Conservation (phyloP, 805 yeast species). For the Suhomyces kilbournensis region DNA sequence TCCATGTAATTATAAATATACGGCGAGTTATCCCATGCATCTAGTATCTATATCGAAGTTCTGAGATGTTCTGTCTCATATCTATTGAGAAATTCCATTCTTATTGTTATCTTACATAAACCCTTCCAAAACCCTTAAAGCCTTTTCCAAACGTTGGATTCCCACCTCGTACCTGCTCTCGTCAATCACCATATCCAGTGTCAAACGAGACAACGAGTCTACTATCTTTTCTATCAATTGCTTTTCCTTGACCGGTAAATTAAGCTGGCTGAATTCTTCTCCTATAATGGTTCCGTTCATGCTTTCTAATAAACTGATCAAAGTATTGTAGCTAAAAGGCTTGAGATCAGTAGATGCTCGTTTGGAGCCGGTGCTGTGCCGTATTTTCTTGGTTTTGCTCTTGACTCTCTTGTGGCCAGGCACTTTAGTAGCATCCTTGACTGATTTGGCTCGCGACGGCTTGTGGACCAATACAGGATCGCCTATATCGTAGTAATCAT, state of each 20-base stretch:
- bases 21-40: not conserved
- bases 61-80: not conserved
- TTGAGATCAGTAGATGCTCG: constrained; percentile 16
- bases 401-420: constrained; percentile 17
- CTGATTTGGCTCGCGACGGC: constrained; percentile 33
- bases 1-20: no score
- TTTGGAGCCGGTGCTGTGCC: constrained; percentile 4
- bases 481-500: constrained; percentile 36
- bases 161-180: constrained; percentile 80
- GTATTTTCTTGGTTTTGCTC: constrained; percentile 14
- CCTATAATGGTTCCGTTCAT: constrained; percentile 62
- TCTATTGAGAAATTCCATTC: no score
- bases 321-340: constrained; percentile 42
- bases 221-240: constrained; percentile 80
- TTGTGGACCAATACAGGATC: constrained; percentile 32
- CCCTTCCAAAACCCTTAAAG: constrained; percentile 85
- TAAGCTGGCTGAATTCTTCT: constrained; percentile 69
- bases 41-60: no score
- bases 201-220: constrained; percentile 78
- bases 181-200: constrained; percentile 88
- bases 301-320: constrained; percentile 52
- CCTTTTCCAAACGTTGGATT: constrained; percentile 71
- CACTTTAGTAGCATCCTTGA: constrained; percentile 24
- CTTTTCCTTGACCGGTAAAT: constrained; percentile 72
- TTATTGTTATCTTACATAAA: no score